These are phyloP conservation scores for Botrytis tulipae DNA, from an alignment of 2,329 filamentous ascomycete genomes.

Conservation along the genomic window DNA sequence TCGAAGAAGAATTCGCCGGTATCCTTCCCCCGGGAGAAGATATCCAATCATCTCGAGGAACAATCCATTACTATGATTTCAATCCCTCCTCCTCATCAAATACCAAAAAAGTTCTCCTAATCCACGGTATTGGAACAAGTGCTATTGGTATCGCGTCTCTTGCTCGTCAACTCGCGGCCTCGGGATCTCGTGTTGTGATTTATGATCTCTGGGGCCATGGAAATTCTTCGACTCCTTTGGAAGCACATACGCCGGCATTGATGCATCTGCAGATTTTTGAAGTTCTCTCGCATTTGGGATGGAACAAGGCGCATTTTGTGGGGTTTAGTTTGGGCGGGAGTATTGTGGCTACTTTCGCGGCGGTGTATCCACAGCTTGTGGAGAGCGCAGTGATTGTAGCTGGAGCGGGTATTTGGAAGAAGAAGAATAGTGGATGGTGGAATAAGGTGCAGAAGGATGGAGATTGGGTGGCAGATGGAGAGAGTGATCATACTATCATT, in stretches of 20 bases:
- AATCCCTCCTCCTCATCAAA: background rate
- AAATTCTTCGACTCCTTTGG: slow-evolving; percentile 48
- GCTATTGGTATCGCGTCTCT: slow-evolving; percentile 48
- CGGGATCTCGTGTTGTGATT: slow-evolving; percentile 44
- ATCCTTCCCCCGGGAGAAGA: slow-evolving; percentile 1
- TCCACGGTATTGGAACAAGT: slow-evolving; percentile 53
- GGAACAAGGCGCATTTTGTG: background rate
- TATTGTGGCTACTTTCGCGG: slow-evolving; percentile 41
- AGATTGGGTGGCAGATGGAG: slow-evolving; percentile 25
- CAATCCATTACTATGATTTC: slow-evolving; percentile 25
- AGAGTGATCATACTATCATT: slow-evolving; percentile 17
- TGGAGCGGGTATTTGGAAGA: slow-evolving; percentile 45
- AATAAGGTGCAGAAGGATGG: slow-evolving; percentile 8
- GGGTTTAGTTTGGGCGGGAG: background rate
- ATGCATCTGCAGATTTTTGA: slow-evolving; percentile 46
- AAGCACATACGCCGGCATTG: slow-evolving; percentile 42
- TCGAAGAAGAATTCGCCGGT: slow-evolving; percentile 1
- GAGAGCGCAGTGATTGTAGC: slow-evolving; percentile 45
- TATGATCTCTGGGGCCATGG: slow-evolving; percentile 55
- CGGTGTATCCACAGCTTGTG: slow-evolving; percentile 36
- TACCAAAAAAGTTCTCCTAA: slow-evolving; percentile 42
- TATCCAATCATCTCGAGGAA: slow-evolving; percentile 22
- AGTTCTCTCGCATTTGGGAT: background rate
- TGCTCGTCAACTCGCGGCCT: slow-evolving; percentile 39
- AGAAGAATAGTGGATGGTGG: slow-evolving; percentile 30